Evolutionary conservation across 148 eudicot species (phyloP).

Genomic region (Heliamphora exappendiculata): DNA sequence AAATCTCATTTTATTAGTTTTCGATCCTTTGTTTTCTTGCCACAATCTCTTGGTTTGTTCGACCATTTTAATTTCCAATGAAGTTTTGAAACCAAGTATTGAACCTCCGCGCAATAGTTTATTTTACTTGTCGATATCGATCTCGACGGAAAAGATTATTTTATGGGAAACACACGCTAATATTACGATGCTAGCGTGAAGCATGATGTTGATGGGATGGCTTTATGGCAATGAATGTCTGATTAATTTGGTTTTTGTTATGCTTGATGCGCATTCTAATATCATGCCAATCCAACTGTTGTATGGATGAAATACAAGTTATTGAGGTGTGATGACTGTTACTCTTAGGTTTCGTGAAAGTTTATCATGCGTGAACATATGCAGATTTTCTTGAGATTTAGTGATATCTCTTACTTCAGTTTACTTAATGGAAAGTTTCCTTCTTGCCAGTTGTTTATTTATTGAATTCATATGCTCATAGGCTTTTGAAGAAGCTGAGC

Average conservation of each 20-base stretch:
- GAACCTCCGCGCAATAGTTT: too few species aligned
- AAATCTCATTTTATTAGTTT: too few species aligned
- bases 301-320: background rate
- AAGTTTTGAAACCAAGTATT: too few species aligned
- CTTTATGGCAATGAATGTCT: background rate
- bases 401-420: background rate
- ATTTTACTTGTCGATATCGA: too few species aligned
- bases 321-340: background rate
- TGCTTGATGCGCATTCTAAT: background rate
- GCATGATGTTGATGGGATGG: background rate
- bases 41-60: too few species aligned
- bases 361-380: background rate
- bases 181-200: background rate
- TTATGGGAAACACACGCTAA: too few species aligned
- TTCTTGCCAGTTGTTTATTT: background rate
- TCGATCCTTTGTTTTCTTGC: too few species aligned
- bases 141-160: too few species aligned
- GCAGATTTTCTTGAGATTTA: background rate
- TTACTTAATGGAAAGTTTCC: background rate
- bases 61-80: too few species aligned
- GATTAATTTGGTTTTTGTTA: background rate
- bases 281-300: background rate
- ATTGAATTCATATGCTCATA: conserved; percentile 15
- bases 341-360: background rate
- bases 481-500: conserved; percentile 98